These are phyloP conservation scores for Trichosanthes truncata DNA, from an alignment of 306 rosid species.

Conservation along the genomic window DNA sequence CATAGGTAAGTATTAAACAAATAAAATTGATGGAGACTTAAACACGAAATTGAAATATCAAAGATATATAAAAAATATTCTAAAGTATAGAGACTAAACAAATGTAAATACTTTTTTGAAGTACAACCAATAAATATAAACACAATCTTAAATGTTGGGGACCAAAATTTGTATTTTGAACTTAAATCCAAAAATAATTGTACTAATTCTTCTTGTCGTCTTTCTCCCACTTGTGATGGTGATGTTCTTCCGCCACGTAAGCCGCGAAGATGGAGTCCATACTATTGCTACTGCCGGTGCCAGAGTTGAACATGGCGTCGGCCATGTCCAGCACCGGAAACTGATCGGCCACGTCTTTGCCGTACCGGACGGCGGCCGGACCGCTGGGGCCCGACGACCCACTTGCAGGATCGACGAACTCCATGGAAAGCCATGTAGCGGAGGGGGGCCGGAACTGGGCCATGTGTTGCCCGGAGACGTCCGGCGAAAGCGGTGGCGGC, in stretches of 20 bases:
- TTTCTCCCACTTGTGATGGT: slow-evolving; percentile 16
- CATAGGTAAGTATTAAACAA: too few relatives aligned
- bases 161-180: background rate
- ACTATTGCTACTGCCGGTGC: slow-evolving; percentile 35
- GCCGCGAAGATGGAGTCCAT: slow-evolving; percentile 51
- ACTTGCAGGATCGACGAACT: slow-evolving; percentile 10
- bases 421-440: slow-evolving; percentile 23
- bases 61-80: too few relatives aligned
- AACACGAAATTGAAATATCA: too few relatives aligned
- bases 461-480: background rate
- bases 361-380: slow-evolving; percentile 22
- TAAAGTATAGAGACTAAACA: too few relatives aligned
- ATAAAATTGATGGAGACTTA: too few relatives aligned
- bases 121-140: too few relatives aligned
- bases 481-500: background rate
- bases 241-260: slow-evolving; percentile 3
- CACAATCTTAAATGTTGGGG: too few relatives aligned
- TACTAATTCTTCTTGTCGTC: slow-evolving; percentile 26
- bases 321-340: slow-evolving; percentile 48
- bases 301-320: slow-evolving; percentile 58
- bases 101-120: too few relatives aligned
- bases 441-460: slow-evolving; percentile 5
- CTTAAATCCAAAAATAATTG: background rate
- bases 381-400: background rate
- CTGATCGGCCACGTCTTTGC: slow-evolving; percentile 22